These are phyloP conservation scores for Sanghuangporus sanghuang DNA, from an alignment of 1,284 basidiomycete species.

Conservation along the genomic window DNA sequence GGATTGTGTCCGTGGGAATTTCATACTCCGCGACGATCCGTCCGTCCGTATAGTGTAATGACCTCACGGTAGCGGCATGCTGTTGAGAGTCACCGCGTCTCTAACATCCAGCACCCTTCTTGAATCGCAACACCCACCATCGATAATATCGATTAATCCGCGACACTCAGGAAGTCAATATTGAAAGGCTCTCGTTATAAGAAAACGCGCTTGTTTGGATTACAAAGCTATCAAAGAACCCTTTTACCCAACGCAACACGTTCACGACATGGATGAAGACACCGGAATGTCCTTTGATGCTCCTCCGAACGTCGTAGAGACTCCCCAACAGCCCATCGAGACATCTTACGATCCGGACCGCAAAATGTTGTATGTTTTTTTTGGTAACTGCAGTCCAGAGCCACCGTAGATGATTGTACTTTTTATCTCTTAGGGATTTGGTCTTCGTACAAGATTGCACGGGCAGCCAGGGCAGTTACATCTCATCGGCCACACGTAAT, in stretches of 20 bases:
- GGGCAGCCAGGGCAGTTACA: constrained; percentile 81
- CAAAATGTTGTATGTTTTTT: constrained; percentile 67
- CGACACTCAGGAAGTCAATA: neutral
- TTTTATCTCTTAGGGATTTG: constrained; percentile 59
- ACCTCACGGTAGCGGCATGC: constrained; percentile 2
- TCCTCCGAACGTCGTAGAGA: constrained; percentile 27
- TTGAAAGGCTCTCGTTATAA: neutral
- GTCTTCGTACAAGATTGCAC: constrained; percentile 91
- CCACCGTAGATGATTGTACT: constrained; percentile 9
- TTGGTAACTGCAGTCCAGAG: constrained; percentile 9
- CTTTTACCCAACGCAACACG: neutral
- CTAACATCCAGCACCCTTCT: neutral
- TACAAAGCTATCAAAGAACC: neutral
- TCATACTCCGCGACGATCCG: neutral
- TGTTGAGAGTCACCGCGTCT: neutral
- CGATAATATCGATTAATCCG: constrained; percentile 6
- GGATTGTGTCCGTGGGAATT: neutral
- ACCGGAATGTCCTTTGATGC: constrained; percentile 46
- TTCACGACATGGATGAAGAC: constrained; percentile 64
- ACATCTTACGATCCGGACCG: constrained; percentile 32
- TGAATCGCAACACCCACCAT: constrained; percentile 11
- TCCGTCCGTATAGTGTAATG: neutral
- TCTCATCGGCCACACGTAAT: constrained; percentile 91
- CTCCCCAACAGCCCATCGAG: constrained; percentile 30
- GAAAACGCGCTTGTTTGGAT: neutral